Conservation (phyloP, 179 eudicot species). For the Dionaea muscipula region DNA sequence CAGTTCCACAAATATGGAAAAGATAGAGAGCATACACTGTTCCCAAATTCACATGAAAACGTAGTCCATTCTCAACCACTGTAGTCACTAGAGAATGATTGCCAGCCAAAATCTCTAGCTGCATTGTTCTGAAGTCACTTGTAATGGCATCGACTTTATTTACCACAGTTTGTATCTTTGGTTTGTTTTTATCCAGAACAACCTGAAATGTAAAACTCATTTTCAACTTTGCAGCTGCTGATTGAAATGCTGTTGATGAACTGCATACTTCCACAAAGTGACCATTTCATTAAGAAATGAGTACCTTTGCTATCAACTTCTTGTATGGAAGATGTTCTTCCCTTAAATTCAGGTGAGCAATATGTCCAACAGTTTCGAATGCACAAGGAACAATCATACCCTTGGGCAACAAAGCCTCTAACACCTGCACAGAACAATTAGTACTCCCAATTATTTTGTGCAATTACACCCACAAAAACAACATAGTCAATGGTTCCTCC, state of each 20-base stretch:
- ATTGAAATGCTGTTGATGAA: too few relatives aligned
- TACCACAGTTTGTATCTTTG: slow-evolving; percentile 90
- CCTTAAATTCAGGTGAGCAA: slow-evolving; percentile 75
- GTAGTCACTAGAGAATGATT: slow-evolving; percentile 79
- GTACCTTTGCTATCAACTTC: slow-evolving; percentile 72
- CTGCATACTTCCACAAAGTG: too few relatives aligned
- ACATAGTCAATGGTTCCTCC: not conserved
- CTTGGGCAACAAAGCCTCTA: slow-evolving; percentile 64
- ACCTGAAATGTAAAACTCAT: slow-evolving; percentile 35
- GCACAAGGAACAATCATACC: slow-evolving; percentile 64
- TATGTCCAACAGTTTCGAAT: slow-evolving; percentile 87
- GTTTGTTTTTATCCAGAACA: slow-evolving; percentile 79
- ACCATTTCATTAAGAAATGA: slow-evolving; percentile 3
- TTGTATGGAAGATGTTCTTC: slow-evolving; percentile 77
- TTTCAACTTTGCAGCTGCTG: slow-evolving; percentile 2
- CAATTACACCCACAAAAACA: not conserved
- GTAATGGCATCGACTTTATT: slow-evolving; percentile 75
- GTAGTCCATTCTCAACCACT: slow-evolving; percentile 79
- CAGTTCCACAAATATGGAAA: slow-evolving; percentile 6
- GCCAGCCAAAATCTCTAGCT: slow-evolving; percentile 86
- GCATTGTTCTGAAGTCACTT: slow-evolving; percentile 82
- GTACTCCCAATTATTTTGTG: not conserved
- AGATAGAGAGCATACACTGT: slow-evolving; percentile 52
- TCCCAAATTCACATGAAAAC: slow-evolving; percentile 74
- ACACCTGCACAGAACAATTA: slow-evolving; percentile 33